Percentiles rank a stretch among this genome's conserved stretches.
These are phyloP conservation scores for Amanita exitialis DNA, from an alignment of 768 basidiomycete species.

Conservation along the genomic window DNA sequence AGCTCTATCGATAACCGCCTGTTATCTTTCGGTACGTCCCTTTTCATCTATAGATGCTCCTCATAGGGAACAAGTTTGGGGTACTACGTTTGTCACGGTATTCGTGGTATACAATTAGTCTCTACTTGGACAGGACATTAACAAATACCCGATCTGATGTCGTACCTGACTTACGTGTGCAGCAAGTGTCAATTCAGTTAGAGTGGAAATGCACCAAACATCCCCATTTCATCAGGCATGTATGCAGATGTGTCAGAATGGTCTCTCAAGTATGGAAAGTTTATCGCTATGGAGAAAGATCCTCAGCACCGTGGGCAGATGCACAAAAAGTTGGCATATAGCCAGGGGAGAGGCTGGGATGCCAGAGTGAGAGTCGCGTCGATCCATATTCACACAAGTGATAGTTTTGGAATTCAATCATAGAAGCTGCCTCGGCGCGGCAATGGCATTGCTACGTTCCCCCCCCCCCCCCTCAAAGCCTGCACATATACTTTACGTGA, in stretches of 20 bases:
- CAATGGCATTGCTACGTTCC: no score
- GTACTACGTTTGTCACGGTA: constrained; percentile 27
- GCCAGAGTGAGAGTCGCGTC: constrained; percentile 33
- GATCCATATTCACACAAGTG: no score
- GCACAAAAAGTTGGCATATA: no score
- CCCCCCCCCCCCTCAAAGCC: no score
- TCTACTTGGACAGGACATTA: constrained; percentile 41
- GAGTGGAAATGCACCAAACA: no score
- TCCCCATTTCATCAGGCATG: not conserved
- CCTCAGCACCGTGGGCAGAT: no score
- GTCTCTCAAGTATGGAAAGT: constrained; percentile 54
- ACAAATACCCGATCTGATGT: constrained; percentile 51
- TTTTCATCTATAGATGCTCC: not conserved
- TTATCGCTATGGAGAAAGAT: constrained; percentile 56
- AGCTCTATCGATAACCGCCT: constrained; percentile 73
- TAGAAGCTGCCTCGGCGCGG: no score
- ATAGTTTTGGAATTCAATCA: no score
- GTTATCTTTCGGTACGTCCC: constrained; percentile 56
- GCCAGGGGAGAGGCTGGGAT: constrained; percentile 65
- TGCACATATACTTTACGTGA: no score
- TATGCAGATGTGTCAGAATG: constrained; percentile 37
- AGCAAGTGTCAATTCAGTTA: no score
- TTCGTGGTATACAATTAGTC: constrained; percentile 2
- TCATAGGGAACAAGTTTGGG: constrained; percentile 36
- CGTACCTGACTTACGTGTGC: constrained; percentile 61